A percentile compares a stretch with the other conserved stretches of the same genome.
phyloP scores from a whole-genome alignment of 768 basidiomycete genomes.

The Suillus brevipes region DNA sequence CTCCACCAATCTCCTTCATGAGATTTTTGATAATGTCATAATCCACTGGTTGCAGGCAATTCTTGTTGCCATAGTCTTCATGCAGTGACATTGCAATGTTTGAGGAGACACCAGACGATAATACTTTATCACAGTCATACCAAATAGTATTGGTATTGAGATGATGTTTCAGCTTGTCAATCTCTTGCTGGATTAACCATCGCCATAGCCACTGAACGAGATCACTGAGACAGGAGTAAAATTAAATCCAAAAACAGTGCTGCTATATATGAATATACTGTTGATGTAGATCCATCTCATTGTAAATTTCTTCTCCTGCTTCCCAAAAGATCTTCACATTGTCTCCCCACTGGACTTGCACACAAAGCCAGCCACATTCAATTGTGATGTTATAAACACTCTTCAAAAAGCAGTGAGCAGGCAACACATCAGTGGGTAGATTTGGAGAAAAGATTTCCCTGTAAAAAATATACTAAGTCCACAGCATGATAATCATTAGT shows the following conservation, averaged over 20 bases:
- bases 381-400: neutral
- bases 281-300: conserved; percentile 17
- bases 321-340: neutral
- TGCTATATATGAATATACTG: conserved; percentile 9
- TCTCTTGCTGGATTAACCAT: conserved; percentile 2
- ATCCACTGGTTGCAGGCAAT: no score
- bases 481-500: no score
- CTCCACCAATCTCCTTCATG: no score
- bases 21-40: no score
- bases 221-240: conserved; percentile 14
- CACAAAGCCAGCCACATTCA: neutral
- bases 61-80: no score
- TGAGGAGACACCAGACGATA: no score
- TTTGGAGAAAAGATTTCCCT: neutral
- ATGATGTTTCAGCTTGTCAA: no score
- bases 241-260: neutral
- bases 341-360: neutral
- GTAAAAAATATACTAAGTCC: neutral
- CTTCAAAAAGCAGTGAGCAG: neutral
- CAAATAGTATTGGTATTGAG: no score
- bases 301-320: conserved; percentile 3
- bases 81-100: no score
- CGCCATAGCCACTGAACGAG: conserved; percentile 35
- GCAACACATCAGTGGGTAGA: neutral
- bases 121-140: no score